Conservation (phyloP, 495 filamentous ascomycete species). For the Lindgomyces ingoldianus region DNA sequence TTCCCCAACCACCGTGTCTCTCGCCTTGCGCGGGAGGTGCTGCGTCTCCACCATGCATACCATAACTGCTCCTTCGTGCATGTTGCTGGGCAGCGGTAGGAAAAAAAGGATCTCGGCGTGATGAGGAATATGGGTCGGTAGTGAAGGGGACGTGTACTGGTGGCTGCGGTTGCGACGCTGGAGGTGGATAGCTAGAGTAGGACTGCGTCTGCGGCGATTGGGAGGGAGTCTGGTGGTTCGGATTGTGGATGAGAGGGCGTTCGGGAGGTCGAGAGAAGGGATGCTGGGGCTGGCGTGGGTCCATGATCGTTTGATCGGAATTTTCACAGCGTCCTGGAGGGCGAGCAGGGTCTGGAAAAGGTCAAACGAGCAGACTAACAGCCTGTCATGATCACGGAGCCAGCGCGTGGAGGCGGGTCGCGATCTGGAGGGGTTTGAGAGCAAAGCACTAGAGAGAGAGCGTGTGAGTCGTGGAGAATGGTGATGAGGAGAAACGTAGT, state of each 20-base stretch:
- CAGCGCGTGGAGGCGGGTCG: neutral
- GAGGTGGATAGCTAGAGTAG: constrained; percentile 30
- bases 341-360: neutral
- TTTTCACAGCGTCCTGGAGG: neutral
- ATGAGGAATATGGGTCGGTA: constrained; percentile 44
- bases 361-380: neutral
- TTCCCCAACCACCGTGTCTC: constrained; percentile 31
- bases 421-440: neutral
- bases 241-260: constrained; percentile 41
- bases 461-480: neutral
- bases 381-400: neutral
- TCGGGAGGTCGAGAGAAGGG: constrained; percentile 39
- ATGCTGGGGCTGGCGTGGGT: constrained; percentile 38
- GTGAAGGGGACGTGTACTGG: constrained; percentile 44
- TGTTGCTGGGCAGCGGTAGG: constrained; percentile 30
- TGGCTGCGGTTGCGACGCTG: constrained; percentile 40
- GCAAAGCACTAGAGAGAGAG: neutral
- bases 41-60: constrained; percentile 20
- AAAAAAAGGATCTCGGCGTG: constrained; percentile 45
- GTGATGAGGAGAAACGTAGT: neutral
- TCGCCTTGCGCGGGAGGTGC: constrained; percentile 23
- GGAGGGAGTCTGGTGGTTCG: constrained; percentile 38
- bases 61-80: constrained; percentile 40
- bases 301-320: constrained; percentile 35
- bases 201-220: constrained; percentile 28